Conservation (phyloP, 345 rosid species). For the Nephelium lappaceum region DNA sequence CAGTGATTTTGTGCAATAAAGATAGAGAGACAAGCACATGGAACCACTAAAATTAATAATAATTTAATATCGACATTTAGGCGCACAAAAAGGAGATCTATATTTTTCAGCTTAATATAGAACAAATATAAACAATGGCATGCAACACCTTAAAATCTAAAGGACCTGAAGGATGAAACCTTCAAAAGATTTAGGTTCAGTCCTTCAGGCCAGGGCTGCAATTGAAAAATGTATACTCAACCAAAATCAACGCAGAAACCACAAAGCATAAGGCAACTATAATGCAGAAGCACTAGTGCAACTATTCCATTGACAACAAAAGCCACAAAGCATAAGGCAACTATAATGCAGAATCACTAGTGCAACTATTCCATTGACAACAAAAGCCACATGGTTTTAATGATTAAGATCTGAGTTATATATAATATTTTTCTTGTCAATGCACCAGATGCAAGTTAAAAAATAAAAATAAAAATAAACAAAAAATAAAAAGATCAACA, state of each 20-base stretch:
- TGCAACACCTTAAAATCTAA: constrained; percentile 2
- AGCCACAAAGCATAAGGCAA: not conserved
- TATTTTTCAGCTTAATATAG: not conserved
- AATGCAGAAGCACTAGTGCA: not conserved
- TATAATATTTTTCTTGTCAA: not conserved
- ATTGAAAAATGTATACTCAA: not conserved
- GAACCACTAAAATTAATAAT: not conserved
- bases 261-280: not conserved
- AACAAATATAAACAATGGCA: not conserved
- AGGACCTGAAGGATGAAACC: not conserved
- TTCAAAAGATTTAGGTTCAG: not conserved
- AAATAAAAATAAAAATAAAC: not conserved
- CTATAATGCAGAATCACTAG: not conserved
- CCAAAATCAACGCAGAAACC: constrained; percentile 7
- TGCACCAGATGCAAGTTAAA: not conserved
- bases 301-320: not conserved
- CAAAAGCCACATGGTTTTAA: constrained; percentile 15
- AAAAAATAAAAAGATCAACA: not conserved
- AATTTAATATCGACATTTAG: not conserved
- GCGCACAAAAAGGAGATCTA: not conserved
- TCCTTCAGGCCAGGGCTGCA: not conserved
- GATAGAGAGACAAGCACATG: not conserved
- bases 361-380: not conserved
- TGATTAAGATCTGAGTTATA: not conserved
- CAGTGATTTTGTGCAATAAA: not conserved